Evolutionary conservation across 208 protist species (phyloP), one percentile per base, ranked within the genome.

Genomic region (Leishmania braziliensis): DNA sequence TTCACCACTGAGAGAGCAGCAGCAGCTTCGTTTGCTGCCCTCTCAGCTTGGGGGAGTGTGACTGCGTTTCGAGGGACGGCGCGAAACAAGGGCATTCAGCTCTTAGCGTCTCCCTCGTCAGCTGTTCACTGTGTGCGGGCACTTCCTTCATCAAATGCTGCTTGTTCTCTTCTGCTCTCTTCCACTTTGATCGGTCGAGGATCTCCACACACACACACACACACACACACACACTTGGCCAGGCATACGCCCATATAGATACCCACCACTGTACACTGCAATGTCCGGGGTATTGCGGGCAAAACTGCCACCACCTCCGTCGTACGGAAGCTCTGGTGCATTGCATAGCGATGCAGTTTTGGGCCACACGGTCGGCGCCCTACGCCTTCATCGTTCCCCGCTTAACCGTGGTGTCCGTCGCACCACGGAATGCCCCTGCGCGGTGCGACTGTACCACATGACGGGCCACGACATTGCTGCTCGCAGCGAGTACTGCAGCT

Each of bases 371-470:
- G 53, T 60, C 43, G n/a, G 39, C 2, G 29, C 23, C 18, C 23
- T 46, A 36, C 71, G 51, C 5, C 20, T 33, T 4, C 51, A 60
- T 50, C 65, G 82, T 48, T 73, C 82, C 20, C 82, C 78, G 29
- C 39, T 68, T 5, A 60, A 86, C 58, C 85, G 77, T 36, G 81
- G 75, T 39, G 68, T 88, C 26, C 81, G 76, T 69, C 85, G 90
- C 2, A 81, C 88, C 6, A 73, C 69, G 2, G 86, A 90, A 78
- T 93, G 90, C 62, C 88, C 90, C 3, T 90, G 84, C 39, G 88
- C 90, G 50, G 84, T 88, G 43, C 88, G 90, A 12, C 71, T 93
- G 4, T 93, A 87, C 66, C 75, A 81, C 53, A 74, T 91, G 4
- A 48, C 68, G 4, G 46, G 63, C 9, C 66, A 70, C 14, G 79